phyloP scores from a whole-genome alignment of 306 rosid genomes.

The Malus fusca region DNA sequence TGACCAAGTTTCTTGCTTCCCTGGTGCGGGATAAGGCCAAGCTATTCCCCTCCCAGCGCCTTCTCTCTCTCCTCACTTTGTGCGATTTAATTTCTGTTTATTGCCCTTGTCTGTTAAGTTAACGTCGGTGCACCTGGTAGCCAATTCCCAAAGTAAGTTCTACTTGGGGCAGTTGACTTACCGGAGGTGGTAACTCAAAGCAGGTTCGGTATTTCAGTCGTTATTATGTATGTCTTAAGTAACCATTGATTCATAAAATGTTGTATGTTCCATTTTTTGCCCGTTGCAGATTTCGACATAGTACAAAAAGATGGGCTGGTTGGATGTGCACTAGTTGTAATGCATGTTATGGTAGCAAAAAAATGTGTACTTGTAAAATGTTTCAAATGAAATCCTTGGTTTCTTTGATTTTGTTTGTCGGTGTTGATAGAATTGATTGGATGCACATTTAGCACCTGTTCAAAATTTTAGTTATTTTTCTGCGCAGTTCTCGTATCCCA shows the following conservation, averaged over 20 bases:
- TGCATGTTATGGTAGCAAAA: constrained; percentile 16
- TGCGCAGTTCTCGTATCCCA: not conserved
- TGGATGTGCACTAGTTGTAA: constrained; percentile 26
- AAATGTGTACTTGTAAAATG: constrained; percentile 19
- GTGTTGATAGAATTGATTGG: not conserved
- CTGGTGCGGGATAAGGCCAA: constrained; percentile 51
- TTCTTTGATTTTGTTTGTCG: constrained; percentile 3
- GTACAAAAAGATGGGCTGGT: constrained; percentile 28
- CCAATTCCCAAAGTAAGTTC: constrained; percentile 45
- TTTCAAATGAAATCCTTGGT: constrained; percentile 22
- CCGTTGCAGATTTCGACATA: constrained; percentile 7
- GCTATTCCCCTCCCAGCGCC: constrained; percentile 34
- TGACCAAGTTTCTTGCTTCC: constrained; percentile 30
- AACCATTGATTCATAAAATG: constrained; percentile 19
- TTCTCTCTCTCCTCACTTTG: constrained; percentile 35
- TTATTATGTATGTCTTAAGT: constrained; percentile 17
- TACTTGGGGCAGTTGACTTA: constrained; percentile 47
- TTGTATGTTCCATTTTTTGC: constrained; percentile 19
- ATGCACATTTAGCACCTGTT: not conserved
- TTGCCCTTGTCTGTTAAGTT: constrained; percentile 32
- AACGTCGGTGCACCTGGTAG: constrained; percentile 78
- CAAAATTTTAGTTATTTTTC: not conserved
- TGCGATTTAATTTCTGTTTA: constrained; percentile 35
- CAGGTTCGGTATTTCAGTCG: constrained; percentile 28
- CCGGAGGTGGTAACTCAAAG: constrained; percentile 80